Conservation (phyloP, 176 grass and related monocot genomes). For the Sorghum bicolor region Sorghum_bicolor_NCBIv3 NC_012874.2:16897501-16898000, state of each 20-base stretch:
- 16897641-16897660: conserved; percentile 99
- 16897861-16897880: conserved; percentile 60
- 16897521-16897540: conserved; percentile 11
- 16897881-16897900: conserved; percentile 95
- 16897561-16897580: conserved; percentile 79
- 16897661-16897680: conserved; percentile 66
- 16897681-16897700: conserved; percentile 64
- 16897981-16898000: conserved; percentile 14
- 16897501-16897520: conserved; percentile 14
- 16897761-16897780: conserved; percentile 61
- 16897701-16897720: conserved; percentile 19
- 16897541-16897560: conserved; percentile 62
- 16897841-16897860: conserved; percentile 85
- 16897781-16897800: conserved; percentile 85
- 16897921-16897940: conserved; percentile 90
- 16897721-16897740: conserved; percentile 1
- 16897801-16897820: conserved; percentile 98
- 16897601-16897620: conserved; percentile 97
- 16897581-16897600: conserved; percentile 70
- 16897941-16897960: conserved; percentile 66
- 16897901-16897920: conserved; percentile 93
- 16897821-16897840: conserved; percentile 90
- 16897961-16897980: conserved; percentile 45
- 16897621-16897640: conserved; percentile 98
- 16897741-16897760: conserved; percentile 26